Conservation (phyloP, 345 rosid genomes). For the Pugionium dolabratum region DNA sequence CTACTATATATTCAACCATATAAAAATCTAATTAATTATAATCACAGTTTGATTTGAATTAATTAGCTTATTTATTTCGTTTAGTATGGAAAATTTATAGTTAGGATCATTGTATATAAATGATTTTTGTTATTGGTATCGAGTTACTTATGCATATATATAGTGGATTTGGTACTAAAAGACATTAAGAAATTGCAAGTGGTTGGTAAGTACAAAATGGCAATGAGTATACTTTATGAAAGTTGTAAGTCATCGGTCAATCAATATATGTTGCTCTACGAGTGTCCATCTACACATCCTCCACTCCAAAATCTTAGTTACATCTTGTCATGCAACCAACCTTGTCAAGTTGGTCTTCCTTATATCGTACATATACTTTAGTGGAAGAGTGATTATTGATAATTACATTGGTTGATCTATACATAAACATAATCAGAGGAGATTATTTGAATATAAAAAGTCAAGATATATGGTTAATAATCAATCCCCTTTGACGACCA, state of each 20-base stretch:
- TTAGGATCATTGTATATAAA: too few relatives aligned
- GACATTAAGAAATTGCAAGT: slow-evolving; percentile 27
- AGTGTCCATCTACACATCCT: slow-evolving; percentile 37
- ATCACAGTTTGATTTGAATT: too few relatives aligned
- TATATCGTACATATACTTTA: slow-evolving; percentile 8
- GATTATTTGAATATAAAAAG: background rate
- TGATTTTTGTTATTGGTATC: too few relatives aligned
- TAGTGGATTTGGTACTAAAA: slow-evolving; percentile 32
- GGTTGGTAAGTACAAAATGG: slow-evolving; percentile 32
- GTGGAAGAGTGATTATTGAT: slow-evolving; percentile 24
- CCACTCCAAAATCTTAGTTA: slow-evolving; percentile 35
- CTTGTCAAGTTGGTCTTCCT: slow-evolving; percentile 16
- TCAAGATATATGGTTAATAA: slow-evolving; percentile 3
- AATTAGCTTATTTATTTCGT: too few relatives aligned
- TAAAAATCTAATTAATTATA: too few relatives aligned
- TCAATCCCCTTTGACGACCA: slow-evolving; percentile 67
- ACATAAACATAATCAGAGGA: background rate
- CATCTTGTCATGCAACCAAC: slow-evolving; percentile 29
- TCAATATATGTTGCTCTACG: slow-evolving; percentile 12
- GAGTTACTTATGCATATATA: background rate
- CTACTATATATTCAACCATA: too few relatives aligned
- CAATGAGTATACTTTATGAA: slow-evolving; percentile 27
- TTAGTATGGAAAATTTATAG: too few relatives aligned
- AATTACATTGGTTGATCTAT: slow-evolving; percentile 1
- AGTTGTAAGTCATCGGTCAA: slow-evolving; percentile 31